Evolutionary conservation across 352 stramenopile genomes (phyloP).

Genomic region (Pythium graminicola): DNA sequence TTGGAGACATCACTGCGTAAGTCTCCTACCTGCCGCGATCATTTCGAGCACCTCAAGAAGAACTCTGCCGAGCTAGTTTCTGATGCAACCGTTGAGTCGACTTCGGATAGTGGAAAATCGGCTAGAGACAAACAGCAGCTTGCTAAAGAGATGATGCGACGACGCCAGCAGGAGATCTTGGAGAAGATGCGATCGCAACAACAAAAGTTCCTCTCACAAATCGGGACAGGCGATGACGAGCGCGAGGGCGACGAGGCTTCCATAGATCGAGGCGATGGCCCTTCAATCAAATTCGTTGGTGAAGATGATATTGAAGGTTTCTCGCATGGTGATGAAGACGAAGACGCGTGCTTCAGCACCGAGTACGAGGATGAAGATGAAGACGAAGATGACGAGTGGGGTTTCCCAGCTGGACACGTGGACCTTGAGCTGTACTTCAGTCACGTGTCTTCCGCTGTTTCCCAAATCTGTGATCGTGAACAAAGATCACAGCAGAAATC

Average conservation of each 20-base stretch:
- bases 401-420: conserved; percentile 68
- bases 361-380: conserved; percentile 54
- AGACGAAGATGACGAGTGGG: conserved; percentile 69
- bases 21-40: conserved; percentile 4
- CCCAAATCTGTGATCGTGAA: conserved; percentile 44
- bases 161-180: conserved; percentile 61
- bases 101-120: not conserved
- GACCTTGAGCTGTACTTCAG: conserved; percentile 59
- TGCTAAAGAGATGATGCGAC: conserved; percentile 56
- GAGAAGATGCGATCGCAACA: conserved; percentile 68
- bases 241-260: not conserved
- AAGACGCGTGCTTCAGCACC: conserved; percentile 28
- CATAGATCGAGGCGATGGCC: not conserved
- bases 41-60: conserved; percentile 1
- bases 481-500: conserved; percentile 14
- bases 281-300: conserved; percentile 25
- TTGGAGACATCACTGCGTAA: conserved; percentile 2
- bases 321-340: conserved; percentile 23
- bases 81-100: no score
- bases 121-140: conserved; percentile 18
- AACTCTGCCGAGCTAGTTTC: no score
- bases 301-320: conserved; percentile 30
- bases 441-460: conserved; percentile 59
- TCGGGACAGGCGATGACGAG: conserved; percentile 19
- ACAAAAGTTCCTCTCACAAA: conserved; percentile 61